phyloP scores from a whole-genome alignment of 1,284 basidiomycete species.

The Chondrostereum purpureum region DNA sequence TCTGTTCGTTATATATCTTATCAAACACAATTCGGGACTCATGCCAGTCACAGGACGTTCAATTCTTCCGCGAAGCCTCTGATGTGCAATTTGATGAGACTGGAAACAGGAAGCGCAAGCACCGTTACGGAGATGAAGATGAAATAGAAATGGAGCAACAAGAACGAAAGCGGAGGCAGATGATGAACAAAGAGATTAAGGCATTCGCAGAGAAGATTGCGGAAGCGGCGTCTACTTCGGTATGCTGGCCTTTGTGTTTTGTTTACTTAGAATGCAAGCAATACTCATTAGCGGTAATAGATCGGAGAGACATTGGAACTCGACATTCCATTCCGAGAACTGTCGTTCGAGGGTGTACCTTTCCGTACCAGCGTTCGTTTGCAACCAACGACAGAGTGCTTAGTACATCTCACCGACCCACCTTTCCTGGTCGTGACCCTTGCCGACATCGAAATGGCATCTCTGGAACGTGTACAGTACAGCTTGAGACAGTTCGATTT shows the following conservation, averaged over 20 bases:
- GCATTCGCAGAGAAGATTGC: slow-evolving; percentile 91
- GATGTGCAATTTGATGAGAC: slow-evolving; percentile 99
- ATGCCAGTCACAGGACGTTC: slow-evolving; percentile 66
- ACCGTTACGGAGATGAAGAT: slow-evolving; percentile 97
- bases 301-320: slow-evolving; percentile 84
- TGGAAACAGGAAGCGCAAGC: slow-evolving; percentile 96
- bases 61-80: slow-evolving; percentile 97
- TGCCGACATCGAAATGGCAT: slow-evolving; percentile 93
- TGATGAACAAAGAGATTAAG: slow-evolving; percentile 95
- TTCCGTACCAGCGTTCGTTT: slow-evolving; percentile 92
- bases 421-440: slow-evolving; percentile 97
- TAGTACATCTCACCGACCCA: slow-evolving; percentile 92
- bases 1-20: slow-evolving; percentile 45
- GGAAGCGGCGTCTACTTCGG: slow-evolving; percentile 73
- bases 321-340: slow-evolving; percentile 95
- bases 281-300: slow-evolving; percentile 26
- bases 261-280: no score
- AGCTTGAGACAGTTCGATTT: slow-evolving; percentile 97
- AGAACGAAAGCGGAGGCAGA: slow-evolving; percentile 83
- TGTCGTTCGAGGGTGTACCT: slow-evolving; percentile 96
- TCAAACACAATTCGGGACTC: slow-evolving; percentile 3
- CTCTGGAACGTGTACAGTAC: slow-evolving; percentile 96
- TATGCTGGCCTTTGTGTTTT: slow-evolving; percentile 29
- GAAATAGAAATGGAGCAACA: slow-evolving; percentile 99
- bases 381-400: slow-evolving; percentile 95